phyloP scores from a whole-genome alignment of 176 grass and related monocot genomes.

The Tuctoria greenei region DNA sequence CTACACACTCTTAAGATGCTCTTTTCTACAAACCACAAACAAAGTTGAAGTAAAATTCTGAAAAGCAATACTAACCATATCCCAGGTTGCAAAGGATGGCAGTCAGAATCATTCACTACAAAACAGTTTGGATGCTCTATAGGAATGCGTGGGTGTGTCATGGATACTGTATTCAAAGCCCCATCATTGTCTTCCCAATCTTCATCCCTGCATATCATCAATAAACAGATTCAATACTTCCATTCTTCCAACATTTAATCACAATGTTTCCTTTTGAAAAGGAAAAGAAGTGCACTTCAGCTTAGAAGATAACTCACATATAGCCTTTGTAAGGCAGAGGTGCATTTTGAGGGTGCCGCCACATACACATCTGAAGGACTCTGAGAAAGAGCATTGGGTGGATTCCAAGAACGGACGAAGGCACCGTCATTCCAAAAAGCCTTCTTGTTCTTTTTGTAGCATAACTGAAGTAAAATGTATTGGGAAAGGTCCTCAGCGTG shows the following conservation, averaged over 20 bases:
- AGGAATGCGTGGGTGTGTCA: slow-evolving; percentile 82
- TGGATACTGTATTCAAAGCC: slow-evolving; percentile 92
- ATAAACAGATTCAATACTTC: background rate
- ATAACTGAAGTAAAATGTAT: slow-evolving; percentile 98
- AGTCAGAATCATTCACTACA: slow-evolving; percentile 76
- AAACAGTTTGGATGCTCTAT: slow-evolving; percentile 70
- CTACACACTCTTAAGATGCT: background rate
- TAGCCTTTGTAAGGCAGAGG: slow-evolving; percentile 93
- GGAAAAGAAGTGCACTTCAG: background rate
- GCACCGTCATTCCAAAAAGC: slow-evolving; percentile 72
- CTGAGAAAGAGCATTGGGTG: slow-evolving; percentile 96
- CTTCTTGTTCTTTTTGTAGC: slow-evolving; percentile 92
- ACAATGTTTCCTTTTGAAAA: background rate
- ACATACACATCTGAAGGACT: slow-evolving; percentile 94
- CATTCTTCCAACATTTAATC: background rate
- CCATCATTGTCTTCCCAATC: slow-evolving; percentile 99
- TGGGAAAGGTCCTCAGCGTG: slow-evolving; percentile 66
- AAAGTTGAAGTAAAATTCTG: slow-evolving; percentile 29
- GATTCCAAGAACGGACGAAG: slow-evolving; percentile 80
- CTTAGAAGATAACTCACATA: slow-evolving; percentile 49
- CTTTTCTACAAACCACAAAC: slow-evolving; percentile 13
- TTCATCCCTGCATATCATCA: slow-evolving; percentile 67
- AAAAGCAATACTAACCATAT: slow-evolving; percentile 61
- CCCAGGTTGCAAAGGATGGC: slow-evolving; percentile 88
- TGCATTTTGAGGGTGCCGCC: slow-evolving; percentile 60